phyloP scores from a whole-genome alignment of 2,329 filamentous ascomycete genomes.

The Lachnellula suecica region DNA sequence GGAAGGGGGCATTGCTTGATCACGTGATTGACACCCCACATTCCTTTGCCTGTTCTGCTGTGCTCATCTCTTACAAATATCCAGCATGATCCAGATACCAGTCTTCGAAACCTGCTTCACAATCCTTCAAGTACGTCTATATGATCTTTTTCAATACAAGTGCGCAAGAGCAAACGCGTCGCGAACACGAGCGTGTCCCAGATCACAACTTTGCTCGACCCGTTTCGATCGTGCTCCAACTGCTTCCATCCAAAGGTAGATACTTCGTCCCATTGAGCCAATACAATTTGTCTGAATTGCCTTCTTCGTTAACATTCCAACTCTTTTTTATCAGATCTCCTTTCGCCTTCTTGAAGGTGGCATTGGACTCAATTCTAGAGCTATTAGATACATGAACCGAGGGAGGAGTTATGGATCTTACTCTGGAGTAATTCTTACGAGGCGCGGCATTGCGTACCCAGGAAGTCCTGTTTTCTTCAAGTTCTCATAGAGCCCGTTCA shows the following conservation, averaged over 20 bases:
- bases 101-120: no score
- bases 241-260: conserved; percentile 35
- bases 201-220: conserved; percentile 40
- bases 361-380: conserved; percentile 40
- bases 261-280: conserved; percentile 43
- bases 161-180: no score
- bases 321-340: conserved; percentile 40
- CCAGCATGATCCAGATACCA: no score
- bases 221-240: conserved; percentile 41
- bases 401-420: conserved; percentile 26
- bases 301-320: conserved; percentile 36
- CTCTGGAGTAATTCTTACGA: conserved; percentile 46
- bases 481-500: conserved; percentile 35
- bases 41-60: no score
- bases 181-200: background rate
- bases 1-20: no score
- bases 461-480: conserved; percentile 45
- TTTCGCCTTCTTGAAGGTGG: conserved; percentile 51
- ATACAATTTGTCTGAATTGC: conserved; percentile 38
- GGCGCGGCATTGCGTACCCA: conserved; percentile 43
- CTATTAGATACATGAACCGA: conserved; percentile 1
- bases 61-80: no score
- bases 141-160: background rate
- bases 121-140: background rate
- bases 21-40: no score